phyloP scores from a whole-genome alignment of 306 rosid genomes.

The Inga oerstediana region DNA sequence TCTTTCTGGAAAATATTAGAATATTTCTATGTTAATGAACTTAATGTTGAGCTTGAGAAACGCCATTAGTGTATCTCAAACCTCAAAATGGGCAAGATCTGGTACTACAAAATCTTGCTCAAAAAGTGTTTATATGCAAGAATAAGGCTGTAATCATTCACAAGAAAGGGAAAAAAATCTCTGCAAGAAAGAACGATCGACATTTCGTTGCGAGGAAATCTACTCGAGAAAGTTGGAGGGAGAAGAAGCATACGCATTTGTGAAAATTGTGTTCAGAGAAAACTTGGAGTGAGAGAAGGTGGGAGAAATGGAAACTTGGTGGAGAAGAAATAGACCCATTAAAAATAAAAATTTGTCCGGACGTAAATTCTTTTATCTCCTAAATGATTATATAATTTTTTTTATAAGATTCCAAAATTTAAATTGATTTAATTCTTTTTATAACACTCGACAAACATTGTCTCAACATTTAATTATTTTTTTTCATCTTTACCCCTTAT shows the following conservation, averaged over 20 bases:
- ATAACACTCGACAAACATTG: no score
- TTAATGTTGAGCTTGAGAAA: conserved; percentile 14
- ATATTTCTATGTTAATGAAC: neutral
- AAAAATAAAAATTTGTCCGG: no score
- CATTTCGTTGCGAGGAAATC: conserved; percentile 17
- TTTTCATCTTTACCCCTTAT: no score
- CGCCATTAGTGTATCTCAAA: neutral
- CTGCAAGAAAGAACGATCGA: neutral
- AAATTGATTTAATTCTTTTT: no score
- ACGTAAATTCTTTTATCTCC: no score
- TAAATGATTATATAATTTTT: no score
- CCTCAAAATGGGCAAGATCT: conserved; percentile 25
- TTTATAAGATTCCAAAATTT: no score
- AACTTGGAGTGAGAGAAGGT: neutral
- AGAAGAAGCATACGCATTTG: conserved; percentile 16
- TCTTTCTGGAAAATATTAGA: conserved; percentile 22
- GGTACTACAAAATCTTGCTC: neutral
- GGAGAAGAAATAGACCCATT: conserved; percentile 15
- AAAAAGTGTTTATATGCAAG: neutral
- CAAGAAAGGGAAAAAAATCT: neutral
- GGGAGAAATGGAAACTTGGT: conserved; percentile 16
- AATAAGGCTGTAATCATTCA: neutral
- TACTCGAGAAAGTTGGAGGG: neutral
- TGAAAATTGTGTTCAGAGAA: neutral
- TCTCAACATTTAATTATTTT: no score